A percentile compares a stretch with the other conserved stretches of the same genome.
Evolutionary conservation across 2,329 filamentous ascomycete genomes (phyloP).

Genomic region (Dactylella cylindrospora): DNA sequence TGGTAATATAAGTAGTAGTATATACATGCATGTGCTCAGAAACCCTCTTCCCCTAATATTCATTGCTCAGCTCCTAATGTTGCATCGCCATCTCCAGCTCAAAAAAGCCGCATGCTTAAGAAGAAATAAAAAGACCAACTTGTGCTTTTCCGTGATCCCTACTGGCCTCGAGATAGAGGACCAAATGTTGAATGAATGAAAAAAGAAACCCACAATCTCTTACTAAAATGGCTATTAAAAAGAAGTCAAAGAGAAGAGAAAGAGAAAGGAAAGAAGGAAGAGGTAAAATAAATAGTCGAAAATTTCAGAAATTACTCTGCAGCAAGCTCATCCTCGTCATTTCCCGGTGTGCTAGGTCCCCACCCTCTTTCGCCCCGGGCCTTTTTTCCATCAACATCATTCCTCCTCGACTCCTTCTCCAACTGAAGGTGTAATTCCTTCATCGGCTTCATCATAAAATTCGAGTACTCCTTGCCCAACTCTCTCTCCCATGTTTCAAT

Average conservation of each 20-base stretch:
- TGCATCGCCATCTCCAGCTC: no score
- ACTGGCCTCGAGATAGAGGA: no score
- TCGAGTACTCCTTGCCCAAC: conserved; percentile 32
- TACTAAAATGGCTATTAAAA: no score
- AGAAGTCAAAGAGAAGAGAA: neutral
- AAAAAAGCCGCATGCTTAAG: no score
- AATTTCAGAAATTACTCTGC: conserved; percentile 12
- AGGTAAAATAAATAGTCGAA: neutral
- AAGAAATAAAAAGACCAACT: no score
- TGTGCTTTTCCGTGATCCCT: no score
- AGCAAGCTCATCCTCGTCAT: conserved; percentile 34
- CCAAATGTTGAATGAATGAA: no score
- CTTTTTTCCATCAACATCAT: conserved; percentile 31
- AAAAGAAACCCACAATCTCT: no score
- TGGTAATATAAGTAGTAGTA: no score
- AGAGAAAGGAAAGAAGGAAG: neutral
- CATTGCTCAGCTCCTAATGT: no score
- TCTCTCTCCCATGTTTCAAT: conserved; percentile 41
- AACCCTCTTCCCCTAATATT: no score
- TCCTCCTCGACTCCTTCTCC: conserved; percentile 34
- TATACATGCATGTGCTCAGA: no score
- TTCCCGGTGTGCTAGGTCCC: conserved; percentile 36
- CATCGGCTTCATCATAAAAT: conserved; percentile 42
- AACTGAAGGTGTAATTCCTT: conserved; percentile 31
- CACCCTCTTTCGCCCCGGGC: conserved; percentile 31